A percentile compares a stretch with the other conserved stretches of the same genome.
Evolutionary conservation across 805 yeast genomes (phyloP).

Genomic region (Diddensiella transvaalensis): DNA sequence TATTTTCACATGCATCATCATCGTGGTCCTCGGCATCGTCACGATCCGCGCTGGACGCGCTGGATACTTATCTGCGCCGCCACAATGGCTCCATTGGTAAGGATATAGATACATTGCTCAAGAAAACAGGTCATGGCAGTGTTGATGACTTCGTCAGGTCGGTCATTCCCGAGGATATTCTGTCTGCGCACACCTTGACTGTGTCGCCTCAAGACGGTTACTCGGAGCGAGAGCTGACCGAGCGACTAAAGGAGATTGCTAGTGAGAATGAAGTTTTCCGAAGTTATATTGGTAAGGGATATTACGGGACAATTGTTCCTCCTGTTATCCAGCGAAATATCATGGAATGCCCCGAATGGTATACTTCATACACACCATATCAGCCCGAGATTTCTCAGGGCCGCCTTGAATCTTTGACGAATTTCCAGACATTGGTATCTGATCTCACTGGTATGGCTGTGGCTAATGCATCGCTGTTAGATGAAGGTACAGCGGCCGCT

Average conservation of each 20-base stretch:
- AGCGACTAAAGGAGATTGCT: constrained; percentile 65
- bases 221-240: constrained; percentile 77
- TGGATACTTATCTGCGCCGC: constrained; percentile 85
- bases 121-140: constrained; percentile 59
- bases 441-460: constrained; percentile 93
- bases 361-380: constrained; percentile 96
- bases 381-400: constrained; percentile 99
- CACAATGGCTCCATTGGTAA: constrained; percentile 80
- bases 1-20: not conserved
- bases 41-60: constrained; percentile 32
- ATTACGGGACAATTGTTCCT: constrained; percentile 85
- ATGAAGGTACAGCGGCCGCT: constrained; percentile 96
- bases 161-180: constrained; percentile 75
- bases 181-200: constrained; percentile 61
- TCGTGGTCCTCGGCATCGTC: not conserved
- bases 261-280: constrained; percentile 66
- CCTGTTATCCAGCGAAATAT: constrained; percentile 90
- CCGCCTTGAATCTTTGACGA: constrained; percentile 81
- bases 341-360: constrained; percentile 95
- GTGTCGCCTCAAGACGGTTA: constrained; percentile 70
- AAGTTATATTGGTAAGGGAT: constrained; percentile 90
- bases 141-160: constrained; percentile 64
- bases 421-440: constrained; percentile 87
- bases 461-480: constrained; percentile 87
- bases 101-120: constrained; percentile 65